Conservation (phyloP, 75 land plant genomes). For the Cupressus sempervirens region DNA sequence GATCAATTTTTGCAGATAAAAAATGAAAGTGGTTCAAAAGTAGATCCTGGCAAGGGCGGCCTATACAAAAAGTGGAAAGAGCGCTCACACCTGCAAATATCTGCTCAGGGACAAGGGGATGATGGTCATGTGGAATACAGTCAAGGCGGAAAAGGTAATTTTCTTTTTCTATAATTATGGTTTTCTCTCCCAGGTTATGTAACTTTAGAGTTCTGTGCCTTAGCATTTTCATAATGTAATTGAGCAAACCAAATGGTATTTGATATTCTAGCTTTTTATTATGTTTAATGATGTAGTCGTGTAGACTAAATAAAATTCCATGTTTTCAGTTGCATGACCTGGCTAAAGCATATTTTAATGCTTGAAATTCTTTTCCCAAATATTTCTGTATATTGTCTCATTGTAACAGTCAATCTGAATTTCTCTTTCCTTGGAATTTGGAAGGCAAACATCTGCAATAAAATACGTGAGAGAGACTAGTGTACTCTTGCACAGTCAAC, state of each 20-base stretch:
- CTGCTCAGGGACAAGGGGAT: slow-evolving; percentile 31
- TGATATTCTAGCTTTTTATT: not conserved
- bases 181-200: not conserved
- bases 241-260: not conserved
- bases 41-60: slow-evolving; percentile 72
- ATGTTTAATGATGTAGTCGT: not conserved
- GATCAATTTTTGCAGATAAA: slow-evolving; percentile 43
- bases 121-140: slow-evolving; percentile 21
- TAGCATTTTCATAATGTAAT: not conserved
- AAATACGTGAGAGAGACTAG: not conserved
- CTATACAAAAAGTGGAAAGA: slow-evolving; percentile 95
- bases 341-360: not conserved
- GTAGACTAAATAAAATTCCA: not conserved
- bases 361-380: not conserved
- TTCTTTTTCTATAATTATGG: not conserved
- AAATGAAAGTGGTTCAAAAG: slow-evolving; percentile 86
- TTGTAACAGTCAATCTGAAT: not conserved
- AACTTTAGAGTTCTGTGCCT: not conserved
- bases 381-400: not conserved
- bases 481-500: not conserved
- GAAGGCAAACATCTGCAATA: not conserved
- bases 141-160: slow-evolving; percentile 13
- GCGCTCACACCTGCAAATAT: slow-evolving; percentile 57
- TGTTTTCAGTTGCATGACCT: not conserved
- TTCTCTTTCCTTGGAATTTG: not conserved